Conservation (phyloP, 1,284 basidiomycete species). For the Boletellus deceptivus region DNA sequence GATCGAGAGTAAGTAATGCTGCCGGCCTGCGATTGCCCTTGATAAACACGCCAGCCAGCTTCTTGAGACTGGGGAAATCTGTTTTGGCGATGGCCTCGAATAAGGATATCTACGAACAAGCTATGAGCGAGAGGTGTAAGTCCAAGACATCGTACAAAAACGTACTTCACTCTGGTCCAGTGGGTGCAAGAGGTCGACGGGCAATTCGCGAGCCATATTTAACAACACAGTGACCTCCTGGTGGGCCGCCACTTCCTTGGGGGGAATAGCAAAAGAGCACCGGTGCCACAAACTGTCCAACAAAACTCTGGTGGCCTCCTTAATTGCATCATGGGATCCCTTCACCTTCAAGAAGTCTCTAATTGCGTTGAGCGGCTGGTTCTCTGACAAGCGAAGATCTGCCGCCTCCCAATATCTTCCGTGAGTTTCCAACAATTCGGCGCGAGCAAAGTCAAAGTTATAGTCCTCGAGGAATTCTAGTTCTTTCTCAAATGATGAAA, state of each 20-base stretch:
- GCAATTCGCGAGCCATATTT: constrained; percentile 16
- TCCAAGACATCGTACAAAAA: neutral
- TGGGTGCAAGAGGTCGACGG: constrained; percentile 11
- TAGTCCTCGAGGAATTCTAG: constrained; percentile 60
- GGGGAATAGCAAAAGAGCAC: constrained; percentile 24
- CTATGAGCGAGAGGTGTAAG: neutral
- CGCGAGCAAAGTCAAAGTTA: constrained; percentile 52
- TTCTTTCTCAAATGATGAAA: too few species aligned
- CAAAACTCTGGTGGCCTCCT: constrained; percentile 30
- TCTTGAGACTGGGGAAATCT: constrained; percentile 11
- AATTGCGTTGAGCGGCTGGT: constrained; percentile 50
- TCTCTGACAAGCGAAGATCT: constrained; percentile 52
- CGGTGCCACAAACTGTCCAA: constrained; percentile 24
- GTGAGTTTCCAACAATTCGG: constrained; percentile 44
- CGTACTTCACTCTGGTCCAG: constrained; percentile 18
- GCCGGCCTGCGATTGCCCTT: neutral
- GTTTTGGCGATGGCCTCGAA: constrained; percentile 20
- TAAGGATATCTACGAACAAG: constrained; percentile 20
- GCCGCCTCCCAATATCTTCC: constrained; percentile 53
- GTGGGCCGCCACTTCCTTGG: neutral
- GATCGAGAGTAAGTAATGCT: constrained; percentile 27
- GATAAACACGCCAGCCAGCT: constrained; percentile 12
- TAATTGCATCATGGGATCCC: constrained; percentile 26
- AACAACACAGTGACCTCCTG: constrained; percentile 11
- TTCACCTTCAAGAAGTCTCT: constrained; percentile 41